Base-by-base conservation (phyloP, 805 yeast species). In the Saccharomycopsis oosterbeekiorum region DNA sequence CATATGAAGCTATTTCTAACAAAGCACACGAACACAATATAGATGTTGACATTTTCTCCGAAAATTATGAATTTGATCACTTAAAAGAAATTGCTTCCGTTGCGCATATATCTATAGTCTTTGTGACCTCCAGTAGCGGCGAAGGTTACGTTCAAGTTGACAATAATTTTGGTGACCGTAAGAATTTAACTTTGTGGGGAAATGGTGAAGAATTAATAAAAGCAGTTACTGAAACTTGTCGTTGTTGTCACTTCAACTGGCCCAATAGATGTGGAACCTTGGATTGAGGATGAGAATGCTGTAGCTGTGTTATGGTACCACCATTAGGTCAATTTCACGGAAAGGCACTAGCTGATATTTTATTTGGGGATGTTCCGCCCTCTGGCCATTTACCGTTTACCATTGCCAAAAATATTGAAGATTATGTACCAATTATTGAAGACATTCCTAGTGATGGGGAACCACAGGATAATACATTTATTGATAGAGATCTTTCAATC, bases 381-480 rank as follows among this genome's bases (percentile, higher is more conserved):
- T 80, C 85, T 42, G 89, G 88, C 4, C 76, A 79, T 63, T 73
- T 84, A 41, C 87, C 89, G 1, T 83, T 84, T 67, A 82, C 88
- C 3, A 77, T 84, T 64, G 86, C 88, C 12, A 79, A 77, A 67
- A 78, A 80, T 63, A 73, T 71, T 57, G 70, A 67, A 59, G 84
- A 70, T 65, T 78, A 83, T 65, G 80, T 78, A 29, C 79, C 80
- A 24, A 71, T 81, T 11, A 66, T 80, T 59, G 78, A 75, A 56
- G 74, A 70, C 41, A 69, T 74, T 14, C 70, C 72, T 2, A 65
- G 68, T 26, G 67, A 74, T 56, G 77, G 77, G 1, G 63, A 65
- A 39, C 77, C 79, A 12, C 72, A 70, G 54, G 75, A 72, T 65
- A 69, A 74, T 40, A 65, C 63, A 24, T 61, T 67, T 59, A 62